Evolutionary conservation across 2,329 filamentous ascomycete species (phyloP), one percentile per base, ranked within the genome.

Genomic region (Pyrenophora tritici-repentis): DNA sequence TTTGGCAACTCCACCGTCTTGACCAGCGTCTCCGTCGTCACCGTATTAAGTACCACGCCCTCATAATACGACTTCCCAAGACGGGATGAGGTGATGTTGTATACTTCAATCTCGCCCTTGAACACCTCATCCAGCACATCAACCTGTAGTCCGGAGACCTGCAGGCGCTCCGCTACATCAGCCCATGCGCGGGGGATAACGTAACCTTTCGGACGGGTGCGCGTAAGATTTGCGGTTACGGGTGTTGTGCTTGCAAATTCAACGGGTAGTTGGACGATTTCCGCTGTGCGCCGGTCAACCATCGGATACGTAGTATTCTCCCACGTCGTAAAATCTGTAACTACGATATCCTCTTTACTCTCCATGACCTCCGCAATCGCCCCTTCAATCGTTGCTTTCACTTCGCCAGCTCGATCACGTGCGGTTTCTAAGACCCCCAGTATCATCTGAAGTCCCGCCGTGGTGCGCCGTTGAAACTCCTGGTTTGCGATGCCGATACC

Each of bases 401-500:
- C 62, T 1, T 56, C 26, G 2, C 60, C 59, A 2, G 65, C 57
- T 26, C 68, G 58, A 26, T 71, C 66, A 13, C 65, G 61, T 3
- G 70, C 68, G 2, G 68, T 70, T 40, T 74, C 62, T 1, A 75
- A 55, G 6, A 73, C 70, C 9, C 65, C 62, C 26, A 71, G 65
- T 1, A 71, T 63, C 66, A 73, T 68, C 22, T 64, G 63, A 9
- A 75, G 42, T 0, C 67, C 70, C n/a, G 61, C 66, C 0, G 65
- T 56, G 0, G 67, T 72, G 5, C 70, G 63, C 6, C 72, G 65
- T 38, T 64, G 59, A 56, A 72, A 73, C 6, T 66, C 56, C 46
- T 73, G 70, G 46, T 65, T 58, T 4, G 72, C 72, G 18, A 75
- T 63, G 0, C 67, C 66, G 16, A 75, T 73, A 3, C 72, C 72